Evolutionary conservation across 768 basidiomycete species (phyloP).

Genomic region (Kwoniella mangroviensis): DNA sequence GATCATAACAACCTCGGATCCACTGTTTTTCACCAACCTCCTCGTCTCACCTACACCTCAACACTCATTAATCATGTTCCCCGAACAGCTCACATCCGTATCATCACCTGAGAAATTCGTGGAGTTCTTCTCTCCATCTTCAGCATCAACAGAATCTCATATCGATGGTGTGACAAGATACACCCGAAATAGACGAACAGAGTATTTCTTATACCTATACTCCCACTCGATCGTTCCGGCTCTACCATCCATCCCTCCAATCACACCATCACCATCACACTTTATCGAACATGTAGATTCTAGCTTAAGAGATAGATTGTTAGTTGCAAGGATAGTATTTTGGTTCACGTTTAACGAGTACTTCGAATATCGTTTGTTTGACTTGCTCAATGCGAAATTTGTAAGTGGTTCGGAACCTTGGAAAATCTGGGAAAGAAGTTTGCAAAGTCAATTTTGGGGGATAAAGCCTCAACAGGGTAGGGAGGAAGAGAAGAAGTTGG

Average conservation of each 20-base stretch:
- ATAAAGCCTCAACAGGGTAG: background rate
- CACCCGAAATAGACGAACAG: slow-evolving; percentile 10
- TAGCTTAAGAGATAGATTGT: background rate
- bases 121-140: slow-evolving; percentile 23
- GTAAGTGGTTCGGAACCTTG: slow-evolving; percentile 61
- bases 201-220: slow-evolving; percentile 60
- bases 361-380: slow-evolving; percentile 26
- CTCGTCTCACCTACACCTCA: slow-evolving; percentile 31
- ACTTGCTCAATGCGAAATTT: slow-evolving; percentile 61
- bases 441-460: slow-evolving; percentile 10
- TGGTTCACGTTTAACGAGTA: slow-evolving; percentile 29
- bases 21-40: slow-evolving; percentile 44
- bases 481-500: background rate
- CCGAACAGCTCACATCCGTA: slow-evolving; percentile 39
- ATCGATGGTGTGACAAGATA: slow-evolving; percentile 55
- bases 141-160: background rate
- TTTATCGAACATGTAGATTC: slow-evolving; percentile 7
- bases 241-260: slow-evolving; percentile 10
- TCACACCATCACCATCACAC: slow-evolving; percentile 14
- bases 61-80: slow-evolving; percentile 40
- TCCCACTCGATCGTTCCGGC: slow-evolving; percentile 21
- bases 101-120: slow-evolving; percentile 28
- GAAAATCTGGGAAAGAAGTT: slow-evolving; percentile 42
- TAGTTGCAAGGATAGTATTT: slow-evolving; percentile 29
- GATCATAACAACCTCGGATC: slow-evolving; percentile 60